Percentiles rank a stretch among this genome's conserved stretches.
These are phyloP conservation scores for Leishmania mexicana DNA, from an alignment of 208 protist species.

Conservation along the genomic window DNA sequence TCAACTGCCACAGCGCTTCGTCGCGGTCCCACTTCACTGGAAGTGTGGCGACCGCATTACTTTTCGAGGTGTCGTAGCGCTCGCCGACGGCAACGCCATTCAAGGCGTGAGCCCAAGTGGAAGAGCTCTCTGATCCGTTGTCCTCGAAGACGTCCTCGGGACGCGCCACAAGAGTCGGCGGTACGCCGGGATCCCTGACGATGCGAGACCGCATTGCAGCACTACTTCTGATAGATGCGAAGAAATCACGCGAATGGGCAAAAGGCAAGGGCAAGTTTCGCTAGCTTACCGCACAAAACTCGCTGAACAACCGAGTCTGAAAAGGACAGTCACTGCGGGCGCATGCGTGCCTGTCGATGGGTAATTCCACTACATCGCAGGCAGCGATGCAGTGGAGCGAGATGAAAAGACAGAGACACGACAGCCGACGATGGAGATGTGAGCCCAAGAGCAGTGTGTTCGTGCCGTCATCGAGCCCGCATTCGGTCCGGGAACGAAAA, in stretches of 20 bases:
- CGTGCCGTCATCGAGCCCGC: background rate
- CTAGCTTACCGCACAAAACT: background rate
- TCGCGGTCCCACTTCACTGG: slow-evolving; percentile 13
- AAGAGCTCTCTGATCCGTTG: background rate
- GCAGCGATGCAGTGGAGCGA: background rate
- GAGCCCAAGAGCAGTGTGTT: background rate
- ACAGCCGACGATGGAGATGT: background rate
- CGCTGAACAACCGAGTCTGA: background rate
- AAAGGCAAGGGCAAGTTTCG: background rate
- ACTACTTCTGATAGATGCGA: background rate
- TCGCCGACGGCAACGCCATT: background rate
- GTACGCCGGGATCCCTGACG: background rate
- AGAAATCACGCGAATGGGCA: background rate
- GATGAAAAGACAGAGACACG: slow-evolving; percentile 3
- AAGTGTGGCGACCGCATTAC: background rate
- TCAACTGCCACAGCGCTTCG: slow-evolving; percentile 43
- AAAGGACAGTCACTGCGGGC: background rate
- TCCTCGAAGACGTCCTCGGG: slow-evolving; percentile 10
- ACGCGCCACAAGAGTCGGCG: background rate
- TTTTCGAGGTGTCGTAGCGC: background rate
- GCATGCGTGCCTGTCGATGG: background rate
- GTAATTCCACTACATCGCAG: background rate
- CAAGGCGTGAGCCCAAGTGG: background rate
- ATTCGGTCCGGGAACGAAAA: background rate
- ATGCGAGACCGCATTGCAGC: background rate